A percentile compares a stretch with the other conserved stretches of the same genome.
phyloP scores from a whole-genome alignment of 139 green algal genomes.

The Chlamydomonas sphaeroides region DNA sequence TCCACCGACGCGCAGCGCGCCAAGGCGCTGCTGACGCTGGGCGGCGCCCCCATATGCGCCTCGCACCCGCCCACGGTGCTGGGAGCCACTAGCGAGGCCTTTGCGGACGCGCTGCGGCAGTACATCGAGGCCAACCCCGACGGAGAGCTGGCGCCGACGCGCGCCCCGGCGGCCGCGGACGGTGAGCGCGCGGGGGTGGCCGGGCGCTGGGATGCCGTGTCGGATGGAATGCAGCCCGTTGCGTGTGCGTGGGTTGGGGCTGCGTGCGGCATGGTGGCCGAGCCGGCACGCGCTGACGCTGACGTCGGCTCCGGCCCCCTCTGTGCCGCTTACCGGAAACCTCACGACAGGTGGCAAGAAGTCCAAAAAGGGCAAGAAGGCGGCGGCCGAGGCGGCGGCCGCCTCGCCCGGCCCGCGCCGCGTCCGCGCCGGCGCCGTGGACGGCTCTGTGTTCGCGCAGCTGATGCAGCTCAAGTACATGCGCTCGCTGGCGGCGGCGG shows the following conservation, averaged over 20 bases:
- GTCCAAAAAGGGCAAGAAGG: constrained; percentile 39
- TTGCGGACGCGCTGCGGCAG: constrained; percentile 70
- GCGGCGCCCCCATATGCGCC: constrained; percentile 43
- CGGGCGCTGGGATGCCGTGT: background rate
- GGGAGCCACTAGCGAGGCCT: constrained; percentile 79
- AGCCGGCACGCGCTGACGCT: no score
- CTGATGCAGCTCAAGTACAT: constrained; percentile 94
- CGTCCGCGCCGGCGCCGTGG: background rate
- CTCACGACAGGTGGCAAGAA: no score
- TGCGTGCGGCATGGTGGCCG: no score
- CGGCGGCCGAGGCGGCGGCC: background rate
- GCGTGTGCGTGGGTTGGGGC: no score
- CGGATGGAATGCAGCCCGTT: constrained; percentile 7
- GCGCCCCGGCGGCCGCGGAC: background rate
- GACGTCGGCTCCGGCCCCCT: no score
- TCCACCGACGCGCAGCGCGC: background rate
- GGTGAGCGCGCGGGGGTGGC: background rate
- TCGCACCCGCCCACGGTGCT: constrained; percentile 66
- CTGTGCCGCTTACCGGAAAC: no score
- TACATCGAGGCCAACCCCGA: constrained; percentile 66
- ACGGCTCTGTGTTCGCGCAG: constrained; percentile 30
- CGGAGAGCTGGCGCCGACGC: constrained; percentile 31
- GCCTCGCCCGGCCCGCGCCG: no score
- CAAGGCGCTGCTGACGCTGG: background rate
- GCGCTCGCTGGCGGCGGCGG: constrained; percentile 73